Base-by-base conservation (phyloP, 148 eudicot species). In the Amaranthus cruentus region DNA sequence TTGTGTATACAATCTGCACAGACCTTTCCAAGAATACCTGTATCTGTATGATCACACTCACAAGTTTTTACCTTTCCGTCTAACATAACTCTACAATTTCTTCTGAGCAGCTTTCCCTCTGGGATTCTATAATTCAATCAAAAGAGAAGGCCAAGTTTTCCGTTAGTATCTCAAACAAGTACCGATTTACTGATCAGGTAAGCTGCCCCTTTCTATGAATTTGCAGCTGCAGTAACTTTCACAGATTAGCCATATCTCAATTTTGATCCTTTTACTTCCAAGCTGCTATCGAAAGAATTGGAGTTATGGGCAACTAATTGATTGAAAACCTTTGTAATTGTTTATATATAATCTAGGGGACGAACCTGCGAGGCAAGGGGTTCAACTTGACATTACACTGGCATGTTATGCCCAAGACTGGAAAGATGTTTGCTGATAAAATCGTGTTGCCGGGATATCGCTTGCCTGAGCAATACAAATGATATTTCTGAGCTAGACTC, bases 341-440 rank as follows among this genome's bases (percentile, higher is more conserved):
- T 38, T 21, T 2, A 12, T 51, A 47, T 76, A 2, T 59, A n/a
- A 66, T 72, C 4, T 78, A 91, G 97, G 98, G 97, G 70, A 87
- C 87, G 87, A 91, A 88, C 76, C 85, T 94, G 63, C 80, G 91
- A 63, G 96, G 91, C 38, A 89, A 82, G 83, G 87, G 84, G 54
- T 94, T 83, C 73, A 94, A 94, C 84, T 80, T 94, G 78, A 91
- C 96, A 48, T 75, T 94, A 85, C 97, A 94, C 76, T 94, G 97
- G 97, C 98, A 94, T 74, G 93, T 94, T 61, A 94, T 94, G 97
- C 98, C 98, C 64, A 94, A 89, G 85, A 94, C 98, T 21, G 97
- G 98, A 69, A 91, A 89, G 85, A 94, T 94, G 98, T 84, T 90
- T 78, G 88, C 89, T 9, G 88, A 88, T 83, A 94, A 91, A 78